Evolutionary conservation across 106 monocot species (phyloP), one percentile per base, ranked within the genome.

Genomic region (Posidonia australis): DNA sequence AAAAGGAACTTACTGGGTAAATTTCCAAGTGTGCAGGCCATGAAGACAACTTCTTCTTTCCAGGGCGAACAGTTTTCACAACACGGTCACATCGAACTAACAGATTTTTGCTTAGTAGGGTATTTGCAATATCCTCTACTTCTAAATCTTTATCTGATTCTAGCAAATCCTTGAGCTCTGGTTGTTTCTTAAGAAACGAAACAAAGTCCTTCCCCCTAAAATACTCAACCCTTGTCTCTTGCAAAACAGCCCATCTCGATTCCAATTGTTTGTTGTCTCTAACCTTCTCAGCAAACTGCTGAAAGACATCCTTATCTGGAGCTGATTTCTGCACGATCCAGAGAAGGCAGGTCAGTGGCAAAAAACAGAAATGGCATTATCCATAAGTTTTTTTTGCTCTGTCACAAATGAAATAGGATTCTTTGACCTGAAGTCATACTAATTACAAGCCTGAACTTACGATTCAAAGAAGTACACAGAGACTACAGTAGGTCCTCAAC

Each of bases 241-340:
- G 96, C 84, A 96, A 79, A 59, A 96, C 80, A 67, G 96, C 96
- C 96, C 96, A 96, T 78, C 90, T 86, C 3, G 96, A 96, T 79
- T 90, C 84, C 54, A 96, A 80, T 46, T 90, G 82, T 60, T 96
- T 96, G 64, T 96, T 96, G 67, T 96, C 96, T 66, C 96, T 87
- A 60, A 96, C 96, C 77, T 96, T 96, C 77, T 96, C 90, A 25
- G 96, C 84, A 77, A 96, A 96, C 22, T 85, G 24, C 65, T 96
- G 90, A 68, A 72, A 96, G 1, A 78, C 76, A 77, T 96, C 96
- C 60, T 90, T 87, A 5, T 71, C 77, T 58, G 57, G 58, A 77
- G 71, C 74, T 64, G 77, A 30, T 76, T 96, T 87, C 87, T 96
- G 79, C 71, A 64, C 27, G 16, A 32, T 20, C 26, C 19, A 29